phyloP scores from a whole-genome alignment of 345 rosid species.

The Acer yangbiense region DNA sequence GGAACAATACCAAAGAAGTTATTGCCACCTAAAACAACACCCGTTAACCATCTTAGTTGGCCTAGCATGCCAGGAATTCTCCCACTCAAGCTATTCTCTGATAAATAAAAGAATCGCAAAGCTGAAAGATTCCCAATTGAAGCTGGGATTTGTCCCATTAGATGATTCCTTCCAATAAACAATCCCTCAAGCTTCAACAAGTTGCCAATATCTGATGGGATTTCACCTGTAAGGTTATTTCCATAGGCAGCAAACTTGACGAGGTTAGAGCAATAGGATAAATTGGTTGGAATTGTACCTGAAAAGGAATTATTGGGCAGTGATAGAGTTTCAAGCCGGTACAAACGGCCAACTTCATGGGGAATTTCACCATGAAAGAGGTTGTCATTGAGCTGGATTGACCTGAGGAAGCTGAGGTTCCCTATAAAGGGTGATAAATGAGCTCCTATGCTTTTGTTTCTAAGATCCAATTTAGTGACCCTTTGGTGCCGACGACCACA shows the following conservation, averaged over 20 bases:
- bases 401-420: constrained; percentile 27
- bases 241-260: accelerated
- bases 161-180: accelerated
- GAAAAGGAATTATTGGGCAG: constrained; percentile 2
- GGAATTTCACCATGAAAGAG: constrained; percentile 13
- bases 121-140: constrained; percentile 24
- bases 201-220: constrained; percentile 11
- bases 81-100: not conserved
- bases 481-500: too few species aligned
- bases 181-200: not conserved
- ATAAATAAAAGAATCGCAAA: accelerated
- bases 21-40: too few species aligned
- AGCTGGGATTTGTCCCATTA: constrained; percentile 19
- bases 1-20: constrained; percentile 21
- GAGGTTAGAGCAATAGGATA: constrained; percentile 21
- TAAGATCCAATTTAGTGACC: not conserved
- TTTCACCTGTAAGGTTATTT: constrained; percentile 10
- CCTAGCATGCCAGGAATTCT: not conserved
- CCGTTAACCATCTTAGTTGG: not conserved
- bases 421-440: constrained; percentile 22
- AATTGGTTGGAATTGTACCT: constrained; percentile 21
- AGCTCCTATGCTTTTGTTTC: too few species aligned
- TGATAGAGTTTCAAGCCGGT: not conserved
- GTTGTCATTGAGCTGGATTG: constrained; percentile 19
- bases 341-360: constrained; percentile 15